phyloP scores from a whole-genome alignment of 2,329 filamentous ascomycete species.

The Phialophora expanda region DNA sequence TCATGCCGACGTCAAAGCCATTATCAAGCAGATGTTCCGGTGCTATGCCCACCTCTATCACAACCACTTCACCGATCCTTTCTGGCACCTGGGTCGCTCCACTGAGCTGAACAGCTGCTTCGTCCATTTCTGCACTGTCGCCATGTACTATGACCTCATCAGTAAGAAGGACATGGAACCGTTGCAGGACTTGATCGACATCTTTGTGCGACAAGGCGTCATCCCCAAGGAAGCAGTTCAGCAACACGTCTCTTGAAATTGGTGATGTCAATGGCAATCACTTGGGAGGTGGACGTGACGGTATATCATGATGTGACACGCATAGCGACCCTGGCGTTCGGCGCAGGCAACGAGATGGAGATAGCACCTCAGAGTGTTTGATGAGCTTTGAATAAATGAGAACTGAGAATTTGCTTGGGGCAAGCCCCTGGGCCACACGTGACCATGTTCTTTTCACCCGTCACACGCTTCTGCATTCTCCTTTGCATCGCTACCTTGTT shows the following conservation, averaged over 20 bases:
- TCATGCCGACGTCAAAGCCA: conserved; percentile 85
- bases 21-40: conserved; percentile 98
- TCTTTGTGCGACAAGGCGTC: conserved; percentile 87
- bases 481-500: not conserved
- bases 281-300: not conserved
- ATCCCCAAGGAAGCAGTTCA: conserved; percentile 70
- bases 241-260: conserved; percentile 30
- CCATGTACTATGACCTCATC: conserved; percentile 80
- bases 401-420: conserved; percentile 4
- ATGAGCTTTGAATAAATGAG: conserved; percentile 8
- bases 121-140: conserved; percentile 80
- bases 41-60: conserved; percentile 98
- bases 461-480: not conserved
- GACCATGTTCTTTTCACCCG: not conserved
- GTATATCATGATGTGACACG: conserved; percentile 9
- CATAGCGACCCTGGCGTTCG: conserved; percentile 21
- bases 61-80: conserved; percentile 85
- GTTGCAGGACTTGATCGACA: conserved; percentile 91
- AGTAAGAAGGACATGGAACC: conserved; percentile 90
- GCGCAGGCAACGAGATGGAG: conserved; percentile 7
- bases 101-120: conserved; percentile 85
- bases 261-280: not conserved
- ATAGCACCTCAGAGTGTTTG: not conserved
- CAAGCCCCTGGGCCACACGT: conserved; percentile 4
- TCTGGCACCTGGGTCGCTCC: conserved; percentile 75